Evolutionary conservation across 257 asterid genomes (phyloP), one percentile per base, ranked within the genome.

Genomic region (Petrea volubilis): DNA sequence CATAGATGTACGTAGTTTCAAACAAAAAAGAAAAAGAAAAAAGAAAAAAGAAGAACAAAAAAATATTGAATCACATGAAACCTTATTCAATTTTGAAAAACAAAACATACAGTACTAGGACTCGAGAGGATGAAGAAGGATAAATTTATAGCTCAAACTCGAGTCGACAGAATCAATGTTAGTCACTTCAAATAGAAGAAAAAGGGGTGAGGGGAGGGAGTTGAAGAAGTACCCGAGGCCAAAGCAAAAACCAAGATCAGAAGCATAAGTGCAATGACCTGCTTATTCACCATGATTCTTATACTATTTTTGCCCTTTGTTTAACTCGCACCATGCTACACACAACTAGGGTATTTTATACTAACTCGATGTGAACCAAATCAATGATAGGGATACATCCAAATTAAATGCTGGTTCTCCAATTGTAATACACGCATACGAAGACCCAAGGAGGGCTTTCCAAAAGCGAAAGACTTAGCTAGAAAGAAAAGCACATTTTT

Each of bases 371-470:
- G 8, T 5, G 41, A 29, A 57, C 13, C n/a, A 15, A 57, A 7
- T 25, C 9, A 15, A 14, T 20, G 55, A 60, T n/a, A 21, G 1
- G 23, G 68, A 62, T 40, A 21, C 6, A 36, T 23, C 6, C 7
- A 14, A 38, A 62, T 62, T 62, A 38, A 62, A 62, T 38, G 44
- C 40, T 58, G 40, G 1, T 57, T 31, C 14, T 58, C 64, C 64
- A 28, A 2, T n/a, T 31, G 18, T 36, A 9, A 40, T 2, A 18
- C 23, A 41, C 2, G 33, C 33, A 53, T n/a, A 28, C 15, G n/a
- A 27, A 36, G 3, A n/a, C 50, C 12, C 6, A 10, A n/a, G 64
- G 64, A n/a, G 29, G 64, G 29, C 14, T n/a, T 5, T 20, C 6
- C 23, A 5, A 28, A 15, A 41, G 40, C 12, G n/a, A n/a, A 13